Evolutionary conservation across 2,329 filamentous ascomycete species (phyloP), one percentile per base, ranked within the genome.

Genomic region (Nectriaceae sp.): DNA sequence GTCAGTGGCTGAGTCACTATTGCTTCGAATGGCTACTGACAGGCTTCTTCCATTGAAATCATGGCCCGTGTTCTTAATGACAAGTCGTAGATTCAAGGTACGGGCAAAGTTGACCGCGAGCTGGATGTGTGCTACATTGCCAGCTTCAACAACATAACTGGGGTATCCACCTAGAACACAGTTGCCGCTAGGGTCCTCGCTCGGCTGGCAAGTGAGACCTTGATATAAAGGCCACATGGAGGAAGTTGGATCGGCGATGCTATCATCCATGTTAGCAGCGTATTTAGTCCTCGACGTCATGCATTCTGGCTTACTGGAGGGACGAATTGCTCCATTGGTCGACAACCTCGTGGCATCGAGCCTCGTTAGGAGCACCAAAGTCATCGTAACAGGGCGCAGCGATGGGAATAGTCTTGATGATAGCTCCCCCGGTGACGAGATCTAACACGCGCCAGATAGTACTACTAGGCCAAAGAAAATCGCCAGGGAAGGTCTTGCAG

Each of bases 41-140:
- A 55, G 58, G 1, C 77, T 81, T 39, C 78, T 78, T 26, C 82
- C 84, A 4, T 68, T 64, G 56, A 75, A 77, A 51, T 77, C 74
- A 53, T 79, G 76, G 26, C 76, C 76, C 0, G 75, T 79, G 63
- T 78, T 66, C 45, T 62, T 78, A 46, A 78, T 66, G 5, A 76
- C 70, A 15, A 79, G 58, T 3, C 75, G 73, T 8, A 78, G 55
- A 49, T 76, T 74, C 6, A 66, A 57, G 21, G 67, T 68, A 6
- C 70, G 67, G 13, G 76, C 75, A 52, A 79, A 74, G 51, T 75
- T 75, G 36, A 78, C 61, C 1, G 73, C 69, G 2, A 73, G 65
- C 63, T 77, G 75, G 31, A 78, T 66, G 40, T 78, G 72, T 4
- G 67, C 67, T 0, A 75, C 72, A 18, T 63, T 73, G 19, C 62